Evolutionary conservation across 352 stramenopile genomes (phyloP).

Genomic region (Pythium aphanidermatum): DNA sequence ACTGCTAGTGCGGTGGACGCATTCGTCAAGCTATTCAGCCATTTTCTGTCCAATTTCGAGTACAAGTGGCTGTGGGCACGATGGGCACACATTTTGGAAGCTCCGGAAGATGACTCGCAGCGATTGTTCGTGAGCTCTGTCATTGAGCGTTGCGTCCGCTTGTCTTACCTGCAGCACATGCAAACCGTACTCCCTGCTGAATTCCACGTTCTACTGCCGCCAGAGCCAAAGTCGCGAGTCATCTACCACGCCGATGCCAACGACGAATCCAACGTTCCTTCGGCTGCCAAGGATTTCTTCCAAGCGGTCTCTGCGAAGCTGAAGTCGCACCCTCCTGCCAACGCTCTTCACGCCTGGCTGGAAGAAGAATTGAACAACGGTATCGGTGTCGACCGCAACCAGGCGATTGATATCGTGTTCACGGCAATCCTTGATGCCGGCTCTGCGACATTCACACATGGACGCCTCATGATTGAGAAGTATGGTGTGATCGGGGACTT

Average conservation of each 20-base stretch:
- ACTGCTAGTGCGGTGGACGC: constrained; percentile 41
- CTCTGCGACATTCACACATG: constrained; percentile 77
- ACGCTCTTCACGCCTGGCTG: constrained; percentile 49
- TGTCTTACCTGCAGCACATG: constrained; percentile 85
- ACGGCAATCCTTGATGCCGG: constrained; percentile 72
- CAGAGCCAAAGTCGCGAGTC: constrained; percentile 60
- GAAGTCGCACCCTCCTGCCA: constrained; percentile 52
- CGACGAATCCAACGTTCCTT: constrained; percentile 18
- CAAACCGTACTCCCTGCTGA: constrained; percentile 59
- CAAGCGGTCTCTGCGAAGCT: constrained; percentile 55
- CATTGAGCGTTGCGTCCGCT: constrained; percentile 76
- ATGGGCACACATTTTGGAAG: constrained; percentile 75
- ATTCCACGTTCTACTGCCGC: constrained; percentile 75
- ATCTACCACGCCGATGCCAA: constrained; percentile 38
- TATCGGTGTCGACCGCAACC: constrained; percentile 32
- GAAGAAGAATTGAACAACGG: constrained; percentile 38
- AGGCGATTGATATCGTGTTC: constrained; percentile 70
- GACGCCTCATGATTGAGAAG: constrained; percentile 73
- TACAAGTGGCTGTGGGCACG: constrained; percentile 82
- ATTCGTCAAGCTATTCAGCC: constrained; percentile 78
- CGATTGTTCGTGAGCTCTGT: constrained; percentile 81
- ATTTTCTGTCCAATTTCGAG: constrained; percentile 86
- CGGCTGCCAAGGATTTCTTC: constrained; percentile 42
- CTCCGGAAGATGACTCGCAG: constrained; percentile 71
- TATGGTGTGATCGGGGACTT: constrained; percentile 52